Conservation (phyloP, 768 basidiomycete species). For the Botryobasidium botryosum region DNA sequence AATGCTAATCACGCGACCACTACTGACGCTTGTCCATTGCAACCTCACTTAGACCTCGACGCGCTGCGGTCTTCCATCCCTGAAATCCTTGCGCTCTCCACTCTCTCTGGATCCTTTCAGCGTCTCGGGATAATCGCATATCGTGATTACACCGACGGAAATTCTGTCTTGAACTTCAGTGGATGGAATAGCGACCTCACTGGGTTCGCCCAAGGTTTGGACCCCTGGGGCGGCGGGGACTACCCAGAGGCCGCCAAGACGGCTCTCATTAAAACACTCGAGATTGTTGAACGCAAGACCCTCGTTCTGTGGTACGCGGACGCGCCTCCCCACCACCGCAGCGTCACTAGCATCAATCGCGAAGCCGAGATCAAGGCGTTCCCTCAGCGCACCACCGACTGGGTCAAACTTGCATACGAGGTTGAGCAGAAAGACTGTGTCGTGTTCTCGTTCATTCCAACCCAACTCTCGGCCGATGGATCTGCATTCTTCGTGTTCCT, state of each 20-base stretch:
- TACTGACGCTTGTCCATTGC: background rate
- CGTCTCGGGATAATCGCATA: constrained; percentile 18
- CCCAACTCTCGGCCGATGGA: constrained; percentile 3
- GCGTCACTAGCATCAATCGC: constrained; percentile 12
- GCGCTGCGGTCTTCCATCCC: constrained; percentile 15
- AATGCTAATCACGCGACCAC: background rate
- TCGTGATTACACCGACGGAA: constrained; percentile 16
- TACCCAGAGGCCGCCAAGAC: constrained; percentile 19
- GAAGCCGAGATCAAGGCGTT: constrained; percentile 14
- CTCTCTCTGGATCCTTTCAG: constrained; percentile 17
- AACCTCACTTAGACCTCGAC: constrained; percentile 14
- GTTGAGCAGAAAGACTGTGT: constrained; percentile 14
- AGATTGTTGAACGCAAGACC: constrained; percentile 14
- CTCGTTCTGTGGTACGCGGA: constrained; percentile 20
- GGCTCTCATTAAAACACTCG: constrained; percentile 16
- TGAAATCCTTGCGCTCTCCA: constrained; percentile 17
- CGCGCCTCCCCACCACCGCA: constrained; percentile 17
- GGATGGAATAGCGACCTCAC: constrained; percentile 15
- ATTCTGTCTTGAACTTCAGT: constrained; percentile 15
- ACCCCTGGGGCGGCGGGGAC: constrained; percentile 16
- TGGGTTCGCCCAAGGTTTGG: constrained; percentile 12
- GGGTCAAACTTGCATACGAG: constrained; percentile 17
- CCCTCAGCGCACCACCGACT: constrained; percentile 15
- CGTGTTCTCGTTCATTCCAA: constrained; percentile 16
- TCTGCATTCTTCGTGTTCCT: constrained; percentile 15